Evolutionary conservation across 139 green algal genomes (phyloP).

Genomic region (Volvox reticuliferus): DNA sequence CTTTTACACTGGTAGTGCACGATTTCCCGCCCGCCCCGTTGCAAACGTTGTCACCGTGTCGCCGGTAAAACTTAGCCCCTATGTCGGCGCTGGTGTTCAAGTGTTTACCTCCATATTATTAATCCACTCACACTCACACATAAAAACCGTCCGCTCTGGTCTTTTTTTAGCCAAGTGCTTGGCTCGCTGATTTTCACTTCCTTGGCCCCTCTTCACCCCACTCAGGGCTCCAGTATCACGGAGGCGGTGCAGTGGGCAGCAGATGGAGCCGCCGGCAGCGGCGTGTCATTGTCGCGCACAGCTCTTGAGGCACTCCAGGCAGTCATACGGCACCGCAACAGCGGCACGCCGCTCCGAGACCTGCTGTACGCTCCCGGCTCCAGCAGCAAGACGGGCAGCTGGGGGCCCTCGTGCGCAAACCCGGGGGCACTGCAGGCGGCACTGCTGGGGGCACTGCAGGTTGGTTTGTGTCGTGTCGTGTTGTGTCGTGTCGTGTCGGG

Average conservation of each 20-base stretch:
- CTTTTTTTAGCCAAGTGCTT: not conserved
- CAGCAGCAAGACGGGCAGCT: slow-evolving; percentile 6
- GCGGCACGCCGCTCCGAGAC: slow-evolving; percentile 43
- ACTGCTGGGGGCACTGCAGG: slow-evolving; percentile 39
- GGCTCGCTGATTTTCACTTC: not conserved
- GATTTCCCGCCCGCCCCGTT: not conserved
- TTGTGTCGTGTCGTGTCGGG: no score
- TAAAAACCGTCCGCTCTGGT: not conserved
- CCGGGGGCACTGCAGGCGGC: slow-evolving; percentile 56
- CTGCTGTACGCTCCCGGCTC: not conserved
- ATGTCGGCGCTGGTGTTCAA: no score
- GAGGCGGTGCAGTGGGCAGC: slow-evolving; percentile 54
- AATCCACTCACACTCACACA: no score
- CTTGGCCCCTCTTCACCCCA: not conserved
- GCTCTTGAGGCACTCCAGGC: not conserved
- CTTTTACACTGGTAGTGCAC: not conserved
- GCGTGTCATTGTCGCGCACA: not conserved
- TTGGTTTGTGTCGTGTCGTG: not conserved
- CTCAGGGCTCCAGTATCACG: slow-evolving; percentile 41
- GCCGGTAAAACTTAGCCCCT: no score
- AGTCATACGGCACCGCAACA: not conserved
- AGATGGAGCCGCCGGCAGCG: not conserved
- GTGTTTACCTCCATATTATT: no score
- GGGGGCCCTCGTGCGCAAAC: slow-evolving; percentile 56
- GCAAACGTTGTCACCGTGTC: not conserved